A percentile compares a stretch with the other conserved stretches of the same genome.
These are phyloP conservation scores for Eimeria sp. DNA, from an alignment of 169 alveolate genomes.

Conservation along the genomic window DNA sequence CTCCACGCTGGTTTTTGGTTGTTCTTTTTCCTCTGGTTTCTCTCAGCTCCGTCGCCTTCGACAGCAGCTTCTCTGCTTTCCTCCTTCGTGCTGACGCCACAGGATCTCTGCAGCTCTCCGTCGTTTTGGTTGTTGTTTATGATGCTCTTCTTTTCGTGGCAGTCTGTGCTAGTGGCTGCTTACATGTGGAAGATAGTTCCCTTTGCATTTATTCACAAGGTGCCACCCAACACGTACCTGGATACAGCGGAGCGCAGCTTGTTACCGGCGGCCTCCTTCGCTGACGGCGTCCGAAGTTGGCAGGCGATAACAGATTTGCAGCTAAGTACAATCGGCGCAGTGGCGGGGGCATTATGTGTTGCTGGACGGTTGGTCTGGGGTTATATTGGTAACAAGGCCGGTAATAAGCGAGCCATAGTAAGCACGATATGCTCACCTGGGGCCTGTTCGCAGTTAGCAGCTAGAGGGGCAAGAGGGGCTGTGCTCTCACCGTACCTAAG, in stretches of 20 bases:
- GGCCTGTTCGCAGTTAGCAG: background rate
- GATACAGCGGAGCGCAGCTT: constrained; percentile 45
- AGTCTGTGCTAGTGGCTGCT: constrained; percentile 74
- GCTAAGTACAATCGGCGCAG: constrained; percentile 79
- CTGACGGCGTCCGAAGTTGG: constrained; percentile 64
- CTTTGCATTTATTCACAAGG: constrained; percentile 49
- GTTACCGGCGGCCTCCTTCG: constrained; percentile 22
- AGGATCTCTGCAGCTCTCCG: constrained; percentile 79
- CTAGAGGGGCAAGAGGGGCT: background rate
- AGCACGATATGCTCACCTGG: background rate
- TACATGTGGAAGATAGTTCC: constrained; percentile 80
- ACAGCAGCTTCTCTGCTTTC: constrained; percentile 71
- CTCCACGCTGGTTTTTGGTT: background rate
- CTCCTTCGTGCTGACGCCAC: constrained; percentile 81
- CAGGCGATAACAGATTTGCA: constrained; percentile 42
- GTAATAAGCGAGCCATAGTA: constrained; percentile 80
- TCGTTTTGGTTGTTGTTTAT: constrained; percentile 81
- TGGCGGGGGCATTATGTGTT: constrained; percentile 75
- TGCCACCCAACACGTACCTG: background rate
- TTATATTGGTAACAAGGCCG: constrained; percentile 71
- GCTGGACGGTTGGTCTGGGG: constrained; percentile 82
- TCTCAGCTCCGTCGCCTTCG: constrained; percentile 67
- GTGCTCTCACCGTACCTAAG: background rate
- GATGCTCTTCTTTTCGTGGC: constrained; percentile 82
- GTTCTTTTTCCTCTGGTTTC: background rate